These are phyloP conservation scores for Xylaria telfairii DNA, from an alignment of 495 filamentous ascomycete genomes.

Conservation along the genomic window DNA sequence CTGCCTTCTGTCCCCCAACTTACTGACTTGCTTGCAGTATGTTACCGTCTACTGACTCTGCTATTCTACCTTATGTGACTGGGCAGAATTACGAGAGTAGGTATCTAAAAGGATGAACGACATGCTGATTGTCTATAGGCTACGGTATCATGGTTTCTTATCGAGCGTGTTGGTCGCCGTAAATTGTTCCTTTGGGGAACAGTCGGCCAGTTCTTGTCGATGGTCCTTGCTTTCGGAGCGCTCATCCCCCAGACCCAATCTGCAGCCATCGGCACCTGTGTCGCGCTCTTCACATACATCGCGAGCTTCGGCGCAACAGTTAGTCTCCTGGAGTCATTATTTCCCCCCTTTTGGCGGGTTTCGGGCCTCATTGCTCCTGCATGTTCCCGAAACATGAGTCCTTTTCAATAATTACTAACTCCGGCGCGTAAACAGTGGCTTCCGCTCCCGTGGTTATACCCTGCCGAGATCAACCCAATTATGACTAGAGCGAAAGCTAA, in stretches of 20 bases:
- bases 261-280: conserved; percentile 71
- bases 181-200: conserved; percentile 75
- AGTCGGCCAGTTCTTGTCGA: conserved; percentile 70
- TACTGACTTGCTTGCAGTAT: conserved; percentile 22
- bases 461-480: conserved; percentile 76
- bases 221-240: conserved; percentile 78
- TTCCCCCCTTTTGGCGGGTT: too few species aligned
- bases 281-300: conserved; percentile 82
- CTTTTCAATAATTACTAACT: conserved; percentile 38
- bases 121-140: conserved; percentile 40
- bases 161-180: conserved; percentile 75
- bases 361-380: too few species aligned
- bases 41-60: not conserved
- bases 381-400: too few species aligned
- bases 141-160: conserved; percentile 81
- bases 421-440: conserved; percentile 81
- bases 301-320: conserved; percentile 78
- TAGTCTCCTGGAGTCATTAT: too few species aligned
- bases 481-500: conserved; percentile 78
- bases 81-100: not conserved
- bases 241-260: conserved; percentile 63
- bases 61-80: not conserved
- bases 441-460: conserved; percentile 71
- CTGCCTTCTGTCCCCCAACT: not conserved
- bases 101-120: not conserved